Percentiles rank a stretch among this genome's conserved stretches.
Conservation (phyloP, 768 basidiomycete genomes). For the Mycena latifolia region DNA sequence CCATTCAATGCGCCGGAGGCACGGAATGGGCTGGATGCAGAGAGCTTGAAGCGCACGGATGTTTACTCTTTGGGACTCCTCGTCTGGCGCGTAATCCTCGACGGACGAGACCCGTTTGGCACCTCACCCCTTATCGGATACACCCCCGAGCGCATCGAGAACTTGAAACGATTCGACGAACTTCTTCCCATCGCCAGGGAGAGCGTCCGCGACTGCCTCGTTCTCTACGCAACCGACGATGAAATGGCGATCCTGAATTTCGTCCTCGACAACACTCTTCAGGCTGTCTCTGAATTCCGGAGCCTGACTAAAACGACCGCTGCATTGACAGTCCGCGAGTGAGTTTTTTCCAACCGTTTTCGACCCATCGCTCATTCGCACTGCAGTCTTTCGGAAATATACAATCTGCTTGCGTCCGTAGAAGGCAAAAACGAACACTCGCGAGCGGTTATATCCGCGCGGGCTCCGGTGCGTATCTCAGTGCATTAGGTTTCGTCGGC, state of each 20-base stretch:
- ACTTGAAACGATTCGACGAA: background rate
- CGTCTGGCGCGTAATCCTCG: constrained; percentile 21
- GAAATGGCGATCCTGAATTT: background rate
- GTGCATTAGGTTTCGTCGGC: background rate
- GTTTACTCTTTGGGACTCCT: constrained; percentile 26
- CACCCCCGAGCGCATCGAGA: background rate
- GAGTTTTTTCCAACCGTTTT: background rate
- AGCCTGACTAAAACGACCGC: background rate
- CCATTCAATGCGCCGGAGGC: constrained; percentile 24
- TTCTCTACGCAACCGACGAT: background rate
- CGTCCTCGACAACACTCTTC: constrained; percentile 1
- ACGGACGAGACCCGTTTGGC: constrained; percentile 11
- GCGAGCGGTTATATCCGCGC: background rate
- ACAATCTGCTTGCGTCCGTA: background rate
- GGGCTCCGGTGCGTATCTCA: background rate
- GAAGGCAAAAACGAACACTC: background rate
- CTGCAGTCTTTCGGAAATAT: background rate
- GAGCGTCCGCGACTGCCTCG: background rate
- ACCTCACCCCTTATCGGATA: background rate
- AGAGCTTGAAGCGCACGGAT: constrained; percentile 20
- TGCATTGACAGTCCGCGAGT: background rate
- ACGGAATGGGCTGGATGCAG: background rate
- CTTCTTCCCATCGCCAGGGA: background rate
- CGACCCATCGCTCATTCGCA: background rate
- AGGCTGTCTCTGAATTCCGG: background rate